phyloP scores from a whole-genome alignment of 2,329 filamentous ascomycete species.

The Epichloe glyceriae region DNA sequence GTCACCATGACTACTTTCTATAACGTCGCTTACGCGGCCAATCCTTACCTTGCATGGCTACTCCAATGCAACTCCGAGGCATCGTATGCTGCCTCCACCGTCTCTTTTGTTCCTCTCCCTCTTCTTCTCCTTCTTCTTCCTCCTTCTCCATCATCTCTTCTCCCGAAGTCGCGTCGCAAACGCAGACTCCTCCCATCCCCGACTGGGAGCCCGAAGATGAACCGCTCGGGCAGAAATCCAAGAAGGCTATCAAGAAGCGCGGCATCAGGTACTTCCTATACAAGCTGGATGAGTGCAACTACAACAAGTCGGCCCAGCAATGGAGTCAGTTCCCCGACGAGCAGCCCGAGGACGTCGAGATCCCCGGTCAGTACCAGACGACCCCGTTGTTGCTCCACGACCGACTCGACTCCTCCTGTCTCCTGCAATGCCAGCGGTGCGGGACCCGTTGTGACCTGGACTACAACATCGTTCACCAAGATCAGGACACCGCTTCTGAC shows the following conservation, averaged over 20 bases:
- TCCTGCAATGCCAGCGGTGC: constrained; percentile 1
- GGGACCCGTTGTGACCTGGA: constrained; percentile 3
- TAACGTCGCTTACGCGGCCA: not conserved
- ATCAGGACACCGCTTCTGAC: not conserved
- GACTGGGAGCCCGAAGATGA: not conserved
- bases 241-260: not conserved
- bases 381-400: not conserved
- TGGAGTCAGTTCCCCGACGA: constrained; percentile 3
- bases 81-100: too few relatives aligned
- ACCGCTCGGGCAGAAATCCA: not conserved
- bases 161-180: not conserved
- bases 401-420: not conserved
- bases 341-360: not conserved
- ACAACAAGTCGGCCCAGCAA: not conserved
- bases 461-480: not conserved
- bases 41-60: not conserved
- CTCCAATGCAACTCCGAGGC: not conserved
- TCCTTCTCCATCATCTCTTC: not conserved
- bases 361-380: not conserved
- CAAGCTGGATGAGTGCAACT: constrained; percentile 3
- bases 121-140: not conserved
- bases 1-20: not conserved
- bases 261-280: not conserved
- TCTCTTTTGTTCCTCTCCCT: not conserved
- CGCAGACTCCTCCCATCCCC: not conserved